These are phyloP conservation scores for Fraxinus xanthoxyloides DNA, from an alignment of 305 asterid species.

Conservation along the genomic window DNA sequence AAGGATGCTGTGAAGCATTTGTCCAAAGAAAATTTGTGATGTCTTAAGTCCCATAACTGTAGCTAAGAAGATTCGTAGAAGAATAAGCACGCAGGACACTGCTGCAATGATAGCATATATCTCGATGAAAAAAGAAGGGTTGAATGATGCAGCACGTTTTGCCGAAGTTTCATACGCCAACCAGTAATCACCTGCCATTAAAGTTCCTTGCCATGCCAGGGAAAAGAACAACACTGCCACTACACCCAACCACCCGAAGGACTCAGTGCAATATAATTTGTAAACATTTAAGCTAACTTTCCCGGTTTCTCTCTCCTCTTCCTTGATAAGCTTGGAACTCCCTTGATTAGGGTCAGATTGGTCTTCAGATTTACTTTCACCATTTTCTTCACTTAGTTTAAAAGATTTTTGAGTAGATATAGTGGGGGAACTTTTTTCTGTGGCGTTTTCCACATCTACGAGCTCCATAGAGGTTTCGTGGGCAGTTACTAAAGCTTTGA, in stretches of 20 bases:
- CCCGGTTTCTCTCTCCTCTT: conserved; percentile 90
- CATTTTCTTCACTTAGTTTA: conserved; percentile 50
- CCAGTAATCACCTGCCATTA: conserved; percentile 87
- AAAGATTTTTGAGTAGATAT: conserved; percentile 40
- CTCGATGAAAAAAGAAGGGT: conserved; percentile 61
- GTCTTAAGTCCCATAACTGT: conserved; percentile 85
- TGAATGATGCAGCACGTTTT: conserved; percentile 53
- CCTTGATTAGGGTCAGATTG: conserved; percentile 35
- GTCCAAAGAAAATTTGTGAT: conserved; percentile 75
- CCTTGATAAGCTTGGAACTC: conserved; percentile 76
- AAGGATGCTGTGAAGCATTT: conserved; percentile 71
- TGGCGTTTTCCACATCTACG: conserved; percentile 65
- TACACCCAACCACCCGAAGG: conserved; percentile 85
- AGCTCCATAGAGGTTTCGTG: conserved; percentile 94
- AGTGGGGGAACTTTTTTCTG: conserved; percentile 31
- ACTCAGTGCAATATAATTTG: conserved; percentile 75
- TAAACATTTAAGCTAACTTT: conserved; percentile 69
- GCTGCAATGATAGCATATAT: conserved; percentile 54
- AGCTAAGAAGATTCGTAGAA: conserved; percentile 46
- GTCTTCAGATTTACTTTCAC: conserved; percentile 42
- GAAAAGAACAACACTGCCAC: conserved; percentile 46
- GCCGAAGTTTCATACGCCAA: conserved; percentile 83
- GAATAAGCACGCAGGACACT: conserved; percentile 45
- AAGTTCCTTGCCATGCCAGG: conserved; percentile 68
- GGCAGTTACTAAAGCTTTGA: conserved; percentile 75